Conservation (phyloP, 306 rosid species). For the Mucuna pruriens region DNA sequence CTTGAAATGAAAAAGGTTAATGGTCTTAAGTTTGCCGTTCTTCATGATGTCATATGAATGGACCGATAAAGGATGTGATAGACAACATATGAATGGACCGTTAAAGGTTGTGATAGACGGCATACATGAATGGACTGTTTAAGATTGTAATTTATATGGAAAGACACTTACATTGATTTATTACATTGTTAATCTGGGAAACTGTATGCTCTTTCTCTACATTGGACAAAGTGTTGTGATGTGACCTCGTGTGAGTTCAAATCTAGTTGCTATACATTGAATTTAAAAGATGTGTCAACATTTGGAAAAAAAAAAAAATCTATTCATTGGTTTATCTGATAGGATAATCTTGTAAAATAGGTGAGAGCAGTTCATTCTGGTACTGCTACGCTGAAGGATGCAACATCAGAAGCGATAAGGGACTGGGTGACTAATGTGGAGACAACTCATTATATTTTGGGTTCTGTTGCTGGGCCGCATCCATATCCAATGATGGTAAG, state of each 20-base stretch:
- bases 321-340: conserved; percentile 22
- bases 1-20: not conserved
- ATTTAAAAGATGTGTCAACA: not conserved
- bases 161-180: not conserved
- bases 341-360: conserved; percentile 44
- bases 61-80: not conserved
- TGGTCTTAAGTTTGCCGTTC: not conserved
- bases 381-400: conserved; percentile 97
- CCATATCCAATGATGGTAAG: conserved; percentile 99
- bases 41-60: not conserved
- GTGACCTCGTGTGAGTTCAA: conserved; percentile 10
- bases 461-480: conserved; percentile 98
- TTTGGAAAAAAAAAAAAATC: not conserved
- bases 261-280: conserved; percentile 17
- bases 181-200: conserved; percentile 18
- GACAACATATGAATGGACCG: no score
- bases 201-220: conserved; percentile 26
- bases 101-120: not conserved
- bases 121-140: no score
- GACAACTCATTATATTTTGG: conserved; percentile 97
- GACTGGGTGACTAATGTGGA: conserved; percentile 99
- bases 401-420: conserved; percentile 97
- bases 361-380: conserved; percentile 93
- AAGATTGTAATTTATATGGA: not conserved
- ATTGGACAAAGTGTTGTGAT: conserved; percentile 9